Base-by-base conservation (phyloP, 2,329 filamentous ascomycete genomes). In the Trichoderma gracile region DNA sequence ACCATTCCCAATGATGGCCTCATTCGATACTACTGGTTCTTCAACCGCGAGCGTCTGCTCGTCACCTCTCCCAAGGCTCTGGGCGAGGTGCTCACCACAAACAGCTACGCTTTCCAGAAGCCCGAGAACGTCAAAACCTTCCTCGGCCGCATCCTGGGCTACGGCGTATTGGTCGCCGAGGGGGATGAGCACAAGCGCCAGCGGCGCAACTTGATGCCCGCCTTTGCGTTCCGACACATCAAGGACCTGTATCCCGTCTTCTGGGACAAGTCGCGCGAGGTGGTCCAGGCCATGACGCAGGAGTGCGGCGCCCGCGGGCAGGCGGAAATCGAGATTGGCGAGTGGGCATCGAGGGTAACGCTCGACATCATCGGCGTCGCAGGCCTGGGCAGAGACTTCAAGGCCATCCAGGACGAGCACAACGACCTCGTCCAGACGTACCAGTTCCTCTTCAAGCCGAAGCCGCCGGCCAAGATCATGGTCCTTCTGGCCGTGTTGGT, bases 171-270 rank as follows among this genome's bases (percentile, higher is more conserved):
- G 43, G 79, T 97, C 12, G 90, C 92, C 2, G 93, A 97, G 76
- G 93, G 93, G n/a, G 91, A 96, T 14, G 91, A 93, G 71, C 94
- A 97, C 76, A 95, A 90, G 78, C 79, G 85, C 70, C 90, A 93
- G 78, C 84, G 93, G 53, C 93, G 90, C 74, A 87, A 89, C 65
- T 84, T 96, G 19, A 86, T 89, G 78, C 92, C 92, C 0, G 91
- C 92, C 2, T 97, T 97, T 75, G 83, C 87, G n/a, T 96, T 92
- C 72, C 85, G 92, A 23, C 91, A 96, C 71, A 81, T 96, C 74
- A 96, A 95, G 73, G 85, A 94, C 65, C 79, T 97, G 15, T 95
- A 96, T 70, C 89, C 92, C 0, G 78, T 90, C 6, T 96, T 97
- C 76, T 97, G 92, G 92, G 71, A 78, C 21, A 96, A 96, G 77